A percentile compares a stretch with the other conserved stretches of the same genome.
phyloP scores from a whole-genome alignment of 2,329 filamentous ascomycete genomes.

The Myotisia sp. region DNA sequence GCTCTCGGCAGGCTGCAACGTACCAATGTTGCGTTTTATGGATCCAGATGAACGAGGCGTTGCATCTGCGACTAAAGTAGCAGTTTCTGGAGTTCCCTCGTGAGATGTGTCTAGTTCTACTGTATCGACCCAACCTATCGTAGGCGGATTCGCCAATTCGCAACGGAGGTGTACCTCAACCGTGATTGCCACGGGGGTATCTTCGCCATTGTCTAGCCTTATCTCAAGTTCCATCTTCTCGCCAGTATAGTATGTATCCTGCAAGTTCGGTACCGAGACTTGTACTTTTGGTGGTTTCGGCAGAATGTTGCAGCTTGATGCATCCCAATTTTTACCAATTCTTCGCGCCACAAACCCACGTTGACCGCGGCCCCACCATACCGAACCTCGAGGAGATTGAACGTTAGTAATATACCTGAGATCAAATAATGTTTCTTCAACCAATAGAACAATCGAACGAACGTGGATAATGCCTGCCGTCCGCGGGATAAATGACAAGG shows the following conservation, averaged over 20 bases:
- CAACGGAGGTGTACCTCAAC: constrained; percentile 57
- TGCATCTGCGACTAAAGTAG: constrained; percentile 9
- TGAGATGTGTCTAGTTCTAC: constrained; percentile 14
- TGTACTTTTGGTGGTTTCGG: constrained; percentile 88
- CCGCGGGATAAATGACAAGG: constrained; percentile 57
- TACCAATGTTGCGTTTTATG: constrained; percentile 22
- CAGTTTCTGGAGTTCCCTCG: constrained; percentile 14
- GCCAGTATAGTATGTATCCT: constrained; percentile 69
- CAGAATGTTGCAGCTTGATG: constrained; percentile 53
- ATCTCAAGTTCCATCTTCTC: constrained; percentile 58
- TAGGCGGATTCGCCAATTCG: constrained; percentile 32
- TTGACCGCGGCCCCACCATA: constrained; percentile 31
- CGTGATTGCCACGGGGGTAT: constrained; percentile 57
- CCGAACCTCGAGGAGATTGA: constrained; percentile 19
- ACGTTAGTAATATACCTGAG: constrained; percentile 50
- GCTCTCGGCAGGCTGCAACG: constrained; percentile 21
- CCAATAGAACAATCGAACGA: constrained; percentile 45
- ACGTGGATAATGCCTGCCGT: constrained; percentile 68
- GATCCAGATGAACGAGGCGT: constrained; percentile 6
- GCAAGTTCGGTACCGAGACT: constrained; percentile 48
- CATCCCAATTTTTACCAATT: constrained; percentile 34
- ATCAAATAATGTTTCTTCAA: constrained; percentile 52
- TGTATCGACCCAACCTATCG: constrained; percentile 34
- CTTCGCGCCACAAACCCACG: constrained; percentile 24
- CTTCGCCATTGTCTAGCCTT: constrained; percentile 67